phyloP scores from a whole-genome alignment of 148 eudicot genomes.

The Vaccinium macrocarpon region DNA sequence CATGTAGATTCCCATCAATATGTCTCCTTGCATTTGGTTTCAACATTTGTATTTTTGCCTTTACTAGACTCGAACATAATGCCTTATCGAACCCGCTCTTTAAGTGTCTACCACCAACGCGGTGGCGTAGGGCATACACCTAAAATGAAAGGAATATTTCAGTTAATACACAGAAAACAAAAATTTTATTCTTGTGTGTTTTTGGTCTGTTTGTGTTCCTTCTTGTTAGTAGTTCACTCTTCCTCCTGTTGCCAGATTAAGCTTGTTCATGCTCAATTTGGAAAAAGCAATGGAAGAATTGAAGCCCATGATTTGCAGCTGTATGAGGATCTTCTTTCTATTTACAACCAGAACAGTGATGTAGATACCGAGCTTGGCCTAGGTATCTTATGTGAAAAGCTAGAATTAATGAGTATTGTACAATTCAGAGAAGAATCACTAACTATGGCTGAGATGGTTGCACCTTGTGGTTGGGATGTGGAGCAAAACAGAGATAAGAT shows the following conservation, averaged over 20 bases:
- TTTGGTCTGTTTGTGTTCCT: neutral
- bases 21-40: neutral
- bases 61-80: neutral
- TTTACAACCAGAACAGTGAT: slow-evolving; percentile 12
- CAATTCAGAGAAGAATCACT: slow-evolving; percentile 12
- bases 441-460: slow-evolving; percentile 9
- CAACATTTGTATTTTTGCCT: neutral
- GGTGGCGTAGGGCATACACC: neutral
- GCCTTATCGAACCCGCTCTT: neutral
- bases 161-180: neutral
- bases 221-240: slow-evolving; percentile 1
- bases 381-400: slow-evolving; percentile 12
- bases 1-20: neutral
- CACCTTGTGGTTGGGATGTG: slow-evolving; percentile 2
- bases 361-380: neutral
- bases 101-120: neutral
- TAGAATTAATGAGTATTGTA: slow-evolving; percentile 15
- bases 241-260: slow-evolving; percentile 12
- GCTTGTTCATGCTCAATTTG: slow-evolving; percentile 13
- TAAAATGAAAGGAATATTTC: neutral
- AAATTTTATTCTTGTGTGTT: neutral
- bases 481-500: neutral
- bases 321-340: slow-evolving; percentile 4
- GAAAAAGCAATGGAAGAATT: slow-evolving; percentile 6
- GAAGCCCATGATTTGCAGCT: neutral